Base-by-base conservation (phyloP, 345 rosid species). In the Ceriops tagal region DNA sequence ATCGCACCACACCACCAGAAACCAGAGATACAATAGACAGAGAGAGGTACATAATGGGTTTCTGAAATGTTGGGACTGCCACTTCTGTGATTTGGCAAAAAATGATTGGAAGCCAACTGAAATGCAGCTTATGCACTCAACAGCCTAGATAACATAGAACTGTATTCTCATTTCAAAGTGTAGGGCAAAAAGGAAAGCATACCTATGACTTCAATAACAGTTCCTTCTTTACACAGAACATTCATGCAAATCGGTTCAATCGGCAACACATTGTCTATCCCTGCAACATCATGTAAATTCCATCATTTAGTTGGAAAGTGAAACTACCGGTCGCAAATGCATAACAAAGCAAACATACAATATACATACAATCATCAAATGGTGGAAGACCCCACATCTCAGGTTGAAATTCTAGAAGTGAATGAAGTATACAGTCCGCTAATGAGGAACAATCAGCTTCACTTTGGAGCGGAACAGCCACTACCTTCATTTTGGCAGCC, bases 341-440 rank as follows among this genome's bases (percentile, higher is more conserved):
- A 27, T 35, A 20, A 20, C 16, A 32, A 7, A 52, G 61, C 28
- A 55, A 28, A 39, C 43, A 27, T 19, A 39, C 35, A 55, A 43
- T 31, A 53, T 65, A 52, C 67, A 46, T 73, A 82, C 85, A 76
- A 55, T 82, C 83, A 61, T 79, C 73, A 35, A 82, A 82, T 46
- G 73, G 79, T 43, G 83, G 83, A 68, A 82, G 85, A 71, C 79
- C 78, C 83, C 85, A 79, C 7, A 37, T 56, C 68, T 79, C 79
- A 11, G 83, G 85, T 64, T 18, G 77, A 65, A 82, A 79, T 66
- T 82, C 79, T 24, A 82, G 73, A 39, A 82, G 83, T 53, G 85
- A 76, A 69, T 68, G 72, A 65, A 82, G 75, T 58, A 74, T 72
- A 20, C 63, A 55, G 63, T 82, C 79, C 5, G 83, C 83, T 51